These are phyloP conservation scores for Ophiocordyceps unilateralis DNA, from an alignment of 2,329 filamentous ascomycete species.

Conservation along the genomic window DNA sequence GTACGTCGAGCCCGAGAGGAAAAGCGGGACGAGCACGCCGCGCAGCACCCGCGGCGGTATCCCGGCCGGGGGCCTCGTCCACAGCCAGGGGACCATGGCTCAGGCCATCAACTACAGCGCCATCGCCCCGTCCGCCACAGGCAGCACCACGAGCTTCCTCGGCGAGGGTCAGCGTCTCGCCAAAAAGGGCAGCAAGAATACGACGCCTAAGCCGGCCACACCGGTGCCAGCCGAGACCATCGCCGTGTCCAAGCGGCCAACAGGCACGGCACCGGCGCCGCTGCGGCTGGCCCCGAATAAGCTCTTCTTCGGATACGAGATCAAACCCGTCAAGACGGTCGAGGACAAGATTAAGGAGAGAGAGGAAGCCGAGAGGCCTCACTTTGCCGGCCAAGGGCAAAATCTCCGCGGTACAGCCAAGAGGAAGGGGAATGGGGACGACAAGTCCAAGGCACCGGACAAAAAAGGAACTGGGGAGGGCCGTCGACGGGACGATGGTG, in stretches of 20 bases:
- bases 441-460: constrained; percentile 27
- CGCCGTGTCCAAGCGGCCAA: constrained; percentile 24
- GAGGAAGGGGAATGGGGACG: constrained; percentile 44
- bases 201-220: constrained; percentile 49
- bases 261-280: constrained; percentile 66
- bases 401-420: constrained; percentile 55
- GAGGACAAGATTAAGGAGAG: constrained; percentile 52
- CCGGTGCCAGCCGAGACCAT: constrained; percentile 33
- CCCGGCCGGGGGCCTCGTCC: constrained; percentile 56
- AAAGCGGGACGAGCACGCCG: constrained; percentile 76
- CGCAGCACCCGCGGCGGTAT: constrained; percentile 46
- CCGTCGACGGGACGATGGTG: no score
- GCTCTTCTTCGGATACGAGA: constrained; percentile 90
- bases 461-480: constrained; percentile 28
- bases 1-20: constrained; percentile 70
- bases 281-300: constrained; percentile 74
- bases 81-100: constrained; percentile 84
- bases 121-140: constrained; percentile 64
- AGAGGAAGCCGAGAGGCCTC: constrained; percentile 46
- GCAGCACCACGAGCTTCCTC: constrained; percentile 60
- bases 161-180: constrained; percentile 69
- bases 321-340: constrained; percentile 72
- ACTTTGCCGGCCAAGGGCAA: constrained; percentile 73
- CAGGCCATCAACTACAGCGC: constrained; percentile 93
- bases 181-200: constrained; percentile 60